Base-by-base conservation (phyloP, 305 asterid genomes). In the Fraxinus greggii region DNA sequence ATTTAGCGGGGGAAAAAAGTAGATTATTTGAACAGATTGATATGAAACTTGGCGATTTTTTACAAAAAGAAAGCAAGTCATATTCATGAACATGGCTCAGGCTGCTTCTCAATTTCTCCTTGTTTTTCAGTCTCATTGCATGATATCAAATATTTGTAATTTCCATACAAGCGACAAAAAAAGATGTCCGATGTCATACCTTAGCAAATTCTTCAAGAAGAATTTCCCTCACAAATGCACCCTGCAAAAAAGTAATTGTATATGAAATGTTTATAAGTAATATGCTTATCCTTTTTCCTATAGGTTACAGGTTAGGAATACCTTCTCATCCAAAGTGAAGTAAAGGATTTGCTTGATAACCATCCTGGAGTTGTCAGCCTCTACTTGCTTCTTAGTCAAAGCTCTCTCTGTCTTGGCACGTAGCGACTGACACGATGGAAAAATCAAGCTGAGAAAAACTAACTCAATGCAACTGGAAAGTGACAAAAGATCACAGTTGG, bases 341-440 rank as follows among this genome's bases (percentile, higher is more conserved):
- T 92, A 88, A 80, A 93, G 82, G 79, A 94, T 84, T 88, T 95
- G 95, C 88, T 90, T 94, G 84, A 89, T 80, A 78, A 82, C 83
- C 80, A 87, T 80, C 91, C 87, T 90, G 76, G 97, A 81, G 77
- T 88, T 92, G 10, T 81, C 79, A 33, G 87, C 91, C 61, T 84
- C 93, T 67, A 78, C 91, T 87, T 90, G 89, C 85, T 89, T 88
- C 72, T 72, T 85, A 72, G 78, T 87, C 81, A 83, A 83, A 15
- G 85, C 88, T 86, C 88, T 89, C 69, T 90, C 93, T 78, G 90
- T 93, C 89, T 90, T 91, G 81, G 97, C 98, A 90, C 97, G 98
- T 75, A 87, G 85, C 23, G 99, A 93, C 99, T 95, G 90, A 59
- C 78, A 79, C 84, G 81, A 81, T 69, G 75, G 77, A 82, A 80